These are phyloP conservation scores for Porphyra umbilicalis DNA, from an alignment of 31 red algal species.

Conservation along the genomic window DNA sequence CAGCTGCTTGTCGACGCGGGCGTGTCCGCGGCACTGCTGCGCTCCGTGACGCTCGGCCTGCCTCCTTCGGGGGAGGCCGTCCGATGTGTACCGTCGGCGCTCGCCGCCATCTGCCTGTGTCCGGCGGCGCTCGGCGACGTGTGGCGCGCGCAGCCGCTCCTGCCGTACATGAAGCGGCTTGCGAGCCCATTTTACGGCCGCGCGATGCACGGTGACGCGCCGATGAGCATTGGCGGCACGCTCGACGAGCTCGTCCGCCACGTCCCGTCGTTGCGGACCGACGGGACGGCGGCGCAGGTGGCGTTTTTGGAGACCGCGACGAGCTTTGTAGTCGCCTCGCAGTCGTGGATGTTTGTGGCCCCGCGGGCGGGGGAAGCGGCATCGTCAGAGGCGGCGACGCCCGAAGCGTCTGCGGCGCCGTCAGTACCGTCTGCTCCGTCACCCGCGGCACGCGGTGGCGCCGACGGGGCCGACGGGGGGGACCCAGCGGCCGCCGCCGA, in stretches of 20 bases:
- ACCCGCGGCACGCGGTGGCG: neutral
- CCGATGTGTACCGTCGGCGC: slow-evolving; percentile 44
- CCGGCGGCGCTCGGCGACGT: slow-evolving; percentile 50
- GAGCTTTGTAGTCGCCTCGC: slow-evolving; percentile 28
- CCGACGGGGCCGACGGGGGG: neutral
- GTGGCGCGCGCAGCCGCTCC: slow-evolving; percentile 27
- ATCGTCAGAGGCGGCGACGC: neutral
- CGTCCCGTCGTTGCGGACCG: slow-evolving; percentile 54
- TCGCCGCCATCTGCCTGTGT: slow-evolving; percentile 63
- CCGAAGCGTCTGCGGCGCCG: neutral
- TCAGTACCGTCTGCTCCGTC: neutral
- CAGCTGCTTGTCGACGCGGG: slow-evolving; percentile 48
- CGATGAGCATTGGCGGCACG: slow-evolving; percentile 48
- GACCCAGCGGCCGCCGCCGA: neutral
- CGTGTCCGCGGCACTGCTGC: slow-evolving; percentile 40
- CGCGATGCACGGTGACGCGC: slow-evolving; percentile 69
- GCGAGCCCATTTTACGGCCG: slow-evolving; percentile 68
- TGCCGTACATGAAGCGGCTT: slow-evolving; percentile 47
- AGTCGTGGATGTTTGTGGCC: neutral
- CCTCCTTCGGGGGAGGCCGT: slow-evolving; percentile 71
- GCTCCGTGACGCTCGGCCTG: slow-evolving; percentile 47
- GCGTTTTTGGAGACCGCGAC: slow-evolving; percentile 54
- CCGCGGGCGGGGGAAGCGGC: neutral
- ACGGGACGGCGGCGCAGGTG: slow-evolving; percentile 42
- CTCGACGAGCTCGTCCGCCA: slow-evolving; percentile 78